Conservation (phyloP, 2,329 filamentous ascomycete genomes). For the Colletotrichum filicis region DNA sequence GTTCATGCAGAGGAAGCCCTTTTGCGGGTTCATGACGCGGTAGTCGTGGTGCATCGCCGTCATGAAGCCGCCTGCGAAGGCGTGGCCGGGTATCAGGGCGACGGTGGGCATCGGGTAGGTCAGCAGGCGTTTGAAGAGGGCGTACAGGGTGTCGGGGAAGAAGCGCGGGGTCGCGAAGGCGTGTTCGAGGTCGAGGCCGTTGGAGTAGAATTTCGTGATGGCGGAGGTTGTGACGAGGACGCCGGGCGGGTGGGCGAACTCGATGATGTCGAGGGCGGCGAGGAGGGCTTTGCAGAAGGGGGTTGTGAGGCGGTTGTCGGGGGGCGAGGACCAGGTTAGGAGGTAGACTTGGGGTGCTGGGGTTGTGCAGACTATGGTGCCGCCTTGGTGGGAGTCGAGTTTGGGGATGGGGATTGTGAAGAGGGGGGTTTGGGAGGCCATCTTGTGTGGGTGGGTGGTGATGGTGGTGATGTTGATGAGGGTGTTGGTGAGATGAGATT, state of each 20-base stretch:
- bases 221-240: conserved; percentile 81
- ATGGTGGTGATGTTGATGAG: conserved; percentile 10
- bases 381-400: conserved; percentile 58
- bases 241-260: conserved; percentile 69
- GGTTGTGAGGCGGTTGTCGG: conserved; percentile 81
- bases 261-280: conserved; percentile 79
- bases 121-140: conserved; percentile 70
- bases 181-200: conserved; percentile 81
- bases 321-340: conserved; percentile 75
- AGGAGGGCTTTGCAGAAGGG: conserved; percentile 75
- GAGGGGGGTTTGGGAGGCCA: conserved; percentile 50
- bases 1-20: conserved; percentile 83
- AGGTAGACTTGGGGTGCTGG: conserved; percentile 74
- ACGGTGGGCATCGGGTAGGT: conserved; percentile 84
- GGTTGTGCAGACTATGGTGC: conserved; percentile 71
- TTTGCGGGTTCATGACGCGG: conserved; percentile 76
- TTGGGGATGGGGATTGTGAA: conserved; percentile 70
- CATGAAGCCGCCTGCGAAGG: conserved; percentile 86
- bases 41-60: conserved; percentile 86
- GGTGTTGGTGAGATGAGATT: background rate
- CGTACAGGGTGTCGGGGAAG: conserved; percentile 69
- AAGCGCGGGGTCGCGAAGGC: conserved; percentile 70
- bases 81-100: conserved; percentile 82
- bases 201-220: conserved; percentile 84
- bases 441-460: conserved; percentile 4